A percentile compares a stretch with the other conserved stretches of the same genome.
These are phyloP conservation scores for Pythium phragmiticola DNA, from an alignment of 352 stramenopile species.

Conservation along the genomic window DNA sequence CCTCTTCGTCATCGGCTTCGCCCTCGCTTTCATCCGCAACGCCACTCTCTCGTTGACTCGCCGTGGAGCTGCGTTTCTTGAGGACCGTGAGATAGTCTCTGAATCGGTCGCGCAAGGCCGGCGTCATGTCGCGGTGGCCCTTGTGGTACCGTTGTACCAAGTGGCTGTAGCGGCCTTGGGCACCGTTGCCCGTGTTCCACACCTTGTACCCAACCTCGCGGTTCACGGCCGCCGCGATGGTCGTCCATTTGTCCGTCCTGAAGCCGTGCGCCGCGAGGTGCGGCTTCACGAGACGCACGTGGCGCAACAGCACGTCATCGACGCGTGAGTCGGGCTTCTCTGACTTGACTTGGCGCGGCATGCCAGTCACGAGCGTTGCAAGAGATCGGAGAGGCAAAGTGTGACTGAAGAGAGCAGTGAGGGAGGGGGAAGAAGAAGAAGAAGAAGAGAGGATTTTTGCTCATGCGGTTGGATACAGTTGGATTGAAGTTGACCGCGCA, in stretches of 20 bases:
- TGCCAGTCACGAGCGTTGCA: not conserved
- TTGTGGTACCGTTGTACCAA: not conserved
- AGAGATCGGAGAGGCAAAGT: too few relatives aligned
- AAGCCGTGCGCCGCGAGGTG: slow-evolving; percentile 14
- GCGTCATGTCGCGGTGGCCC: not conserved
- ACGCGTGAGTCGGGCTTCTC: not conserved
- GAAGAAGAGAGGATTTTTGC: too few relatives aligned
- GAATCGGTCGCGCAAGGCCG: not conserved
- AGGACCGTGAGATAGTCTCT: slow-evolving; percentile 3
- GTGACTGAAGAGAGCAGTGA: too few relatives aligned
- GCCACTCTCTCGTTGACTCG: not conserved
- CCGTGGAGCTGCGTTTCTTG: not conserved
- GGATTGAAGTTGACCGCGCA: too few relatives aligned
- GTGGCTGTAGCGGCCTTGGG: slow-evolving; percentile 5
- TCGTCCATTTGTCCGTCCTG: slow-evolving; percentile 5
- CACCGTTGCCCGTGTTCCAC: not conserved
- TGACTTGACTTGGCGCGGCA: not conserved
- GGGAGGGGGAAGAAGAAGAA: too few relatives aligned
- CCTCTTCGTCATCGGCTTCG: not conserved
- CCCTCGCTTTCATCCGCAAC: not conserved
- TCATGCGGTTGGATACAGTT: too few relatives aligned
- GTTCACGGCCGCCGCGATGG: slow-evolving; percentile 10
- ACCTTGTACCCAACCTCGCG: not conserved
- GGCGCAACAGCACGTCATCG: slow-evolving; percentile 8
- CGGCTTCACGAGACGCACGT: slow-evolving; percentile 15